phyloP scores from a whole-genome alignment of 208 protist genomes.

The Porcisia deanei region DNA sequence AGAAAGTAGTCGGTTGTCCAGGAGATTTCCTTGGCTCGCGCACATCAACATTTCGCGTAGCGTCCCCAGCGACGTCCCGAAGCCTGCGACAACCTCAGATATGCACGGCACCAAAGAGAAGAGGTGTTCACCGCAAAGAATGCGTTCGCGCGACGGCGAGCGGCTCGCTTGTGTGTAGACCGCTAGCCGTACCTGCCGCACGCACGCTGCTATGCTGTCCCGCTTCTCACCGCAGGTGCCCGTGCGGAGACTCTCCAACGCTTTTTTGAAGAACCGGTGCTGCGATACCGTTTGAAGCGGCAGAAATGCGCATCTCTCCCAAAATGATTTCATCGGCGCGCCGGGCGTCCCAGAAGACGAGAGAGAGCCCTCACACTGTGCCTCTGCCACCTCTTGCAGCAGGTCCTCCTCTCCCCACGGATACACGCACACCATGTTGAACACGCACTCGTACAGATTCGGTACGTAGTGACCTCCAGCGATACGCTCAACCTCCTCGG shows the following conservation, averaged over 20 bases:
- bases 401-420: conserved; percentile 22
- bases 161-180: conserved; percentile 6
- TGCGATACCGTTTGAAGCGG: conserved; percentile 9
- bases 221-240: neutral
- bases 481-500: conserved; percentile 22
- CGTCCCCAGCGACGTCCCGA: conserved; percentile 11
- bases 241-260: neutral
- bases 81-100: conserved; percentile 2
- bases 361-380: neutral
- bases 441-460: conserved; percentile 19
- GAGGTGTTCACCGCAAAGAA: conserved; percentile 18
- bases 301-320: conserved; percentile 13
- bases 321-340: neutral
- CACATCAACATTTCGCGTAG: conserved; percentile 21
- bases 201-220: conserved; percentile 4
- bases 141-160: neutral
- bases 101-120: conserved; percentile 12
- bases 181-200: conserved; percentile 20
- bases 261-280: conserved; percentile 10
- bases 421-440: conserved; percentile 12
- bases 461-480: neutral
- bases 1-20: conserved; percentile 17
- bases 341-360: neutral
- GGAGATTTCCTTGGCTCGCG: conserved; percentile 16
- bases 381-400: neutral